phyloP scores from a whole-genome alignment of 2,329 filamentous ascomycete genomes.

The Xylariaceae sp. region DNA sequence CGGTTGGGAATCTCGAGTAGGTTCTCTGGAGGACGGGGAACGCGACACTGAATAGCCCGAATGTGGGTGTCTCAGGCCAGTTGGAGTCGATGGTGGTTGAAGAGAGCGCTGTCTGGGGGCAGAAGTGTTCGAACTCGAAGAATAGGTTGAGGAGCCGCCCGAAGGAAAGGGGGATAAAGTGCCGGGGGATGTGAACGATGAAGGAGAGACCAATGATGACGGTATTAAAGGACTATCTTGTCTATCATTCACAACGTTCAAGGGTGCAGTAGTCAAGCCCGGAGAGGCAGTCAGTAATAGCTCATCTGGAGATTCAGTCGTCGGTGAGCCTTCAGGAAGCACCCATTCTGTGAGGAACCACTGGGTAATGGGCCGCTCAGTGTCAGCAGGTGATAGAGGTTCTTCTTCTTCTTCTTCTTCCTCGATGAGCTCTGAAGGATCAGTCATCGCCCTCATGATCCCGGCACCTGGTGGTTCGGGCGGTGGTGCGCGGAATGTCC shows the following conservation, averaged over 20 bases:
- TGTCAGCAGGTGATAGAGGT: too few species aligned
- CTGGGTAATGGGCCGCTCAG: conserved; percentile 1
- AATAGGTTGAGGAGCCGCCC: too few species aligned
- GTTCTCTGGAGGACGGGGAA: background rate
- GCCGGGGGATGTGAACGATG: too few species aligned
- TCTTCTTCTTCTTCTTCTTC: conserved; percentile 6
- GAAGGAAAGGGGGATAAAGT: too few species aligned
- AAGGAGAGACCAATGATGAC: too few species aligned
- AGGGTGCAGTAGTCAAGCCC: background rate
- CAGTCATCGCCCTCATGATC: conserved; percentile 6
- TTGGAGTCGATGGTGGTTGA: too few species aligned
- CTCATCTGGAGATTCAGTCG: background rate
- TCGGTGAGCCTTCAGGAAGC: background rate
- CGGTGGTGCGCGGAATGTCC: conserved; percentile 11
- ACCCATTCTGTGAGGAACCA: conserved; percentile 2
- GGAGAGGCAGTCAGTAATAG: background rate
- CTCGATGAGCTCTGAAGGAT: conserved; percentile 1
- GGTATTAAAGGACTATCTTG: too few species aligned
- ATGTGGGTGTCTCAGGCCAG: too few species aligned
- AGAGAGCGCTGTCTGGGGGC: too few species aligned
- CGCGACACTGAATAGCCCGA: background rate
- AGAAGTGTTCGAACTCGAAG: too few species aligned
- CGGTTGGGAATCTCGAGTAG: background rate
- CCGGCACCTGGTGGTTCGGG: conserved; percentile 12
- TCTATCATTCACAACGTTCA: too few species aligned